Evolutionary conservation across 2,329 filamentous ascomycete genomes (phyloP).

Genomic region (Epichloe gansuensis): DNA sequence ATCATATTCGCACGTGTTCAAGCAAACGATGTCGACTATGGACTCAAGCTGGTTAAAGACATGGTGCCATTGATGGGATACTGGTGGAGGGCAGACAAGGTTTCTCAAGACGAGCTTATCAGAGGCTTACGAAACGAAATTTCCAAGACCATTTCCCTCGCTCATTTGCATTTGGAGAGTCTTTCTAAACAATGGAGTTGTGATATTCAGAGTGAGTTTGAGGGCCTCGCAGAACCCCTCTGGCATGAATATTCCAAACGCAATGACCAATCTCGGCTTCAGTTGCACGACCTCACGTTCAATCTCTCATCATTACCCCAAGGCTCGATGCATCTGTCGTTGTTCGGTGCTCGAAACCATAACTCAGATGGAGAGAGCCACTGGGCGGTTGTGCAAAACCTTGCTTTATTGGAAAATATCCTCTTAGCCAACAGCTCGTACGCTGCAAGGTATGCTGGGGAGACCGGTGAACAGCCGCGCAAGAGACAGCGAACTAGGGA

Average conservation of each 20-base stretch:
- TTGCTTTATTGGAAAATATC: conserved; percentile 44
- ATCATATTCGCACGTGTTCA: conserved; percentile 50
- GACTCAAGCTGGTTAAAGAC: conserved; percentile 44
- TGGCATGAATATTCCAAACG: conserved; percentile 66
- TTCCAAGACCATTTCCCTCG: conserved; percentile 55
- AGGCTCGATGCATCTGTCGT: conserved; percentile 32
- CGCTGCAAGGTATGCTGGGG: conserved; percentile 12
- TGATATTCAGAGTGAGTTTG: conserved; percentile 35
- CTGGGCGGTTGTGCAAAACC: conserved; percentile 46
- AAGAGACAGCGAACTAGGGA: conserved; percentile 36
- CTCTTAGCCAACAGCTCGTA: conserved; percentile 19
- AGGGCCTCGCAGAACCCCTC: conserved; percentile 57
- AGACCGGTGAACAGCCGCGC: conserved; percentile 33
- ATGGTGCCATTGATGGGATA: conserved; percentile 59
- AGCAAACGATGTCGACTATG: conserved; percentile 53
- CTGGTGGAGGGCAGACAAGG: conserved; percentile 64
- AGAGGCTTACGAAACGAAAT: conserved; percentile 63
- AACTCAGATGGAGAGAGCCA: conserved; percentile 42
- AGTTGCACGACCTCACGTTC: conserved; percentile 64
- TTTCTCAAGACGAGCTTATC: conserved; percentile 46
- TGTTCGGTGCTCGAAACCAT: conserved; percentile 41
- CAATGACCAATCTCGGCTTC: conserved; percentile 56
- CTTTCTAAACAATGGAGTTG: conserved; percentile 32
- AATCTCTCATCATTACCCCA: conserved; percentile 28
- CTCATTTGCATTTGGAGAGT: conserved; percentile 49